These are phyloP conservation scores for Talaromyces rugulosus DNA, from an alignment of 2,329 filamentous ascomycete genomes.

Conservation along the genomic window DNA sequence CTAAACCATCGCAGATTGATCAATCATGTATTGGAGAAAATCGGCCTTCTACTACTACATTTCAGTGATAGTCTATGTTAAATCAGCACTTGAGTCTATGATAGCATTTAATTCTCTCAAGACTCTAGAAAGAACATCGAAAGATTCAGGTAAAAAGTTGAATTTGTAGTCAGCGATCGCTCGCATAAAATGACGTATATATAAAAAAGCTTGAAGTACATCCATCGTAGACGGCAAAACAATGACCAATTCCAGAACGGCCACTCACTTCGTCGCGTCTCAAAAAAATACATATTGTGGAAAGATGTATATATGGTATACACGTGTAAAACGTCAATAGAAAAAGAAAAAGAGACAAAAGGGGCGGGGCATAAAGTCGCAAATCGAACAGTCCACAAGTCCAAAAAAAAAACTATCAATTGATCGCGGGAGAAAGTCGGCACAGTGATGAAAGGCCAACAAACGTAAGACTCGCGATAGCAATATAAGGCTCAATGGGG, in stretches of 20 bases:
- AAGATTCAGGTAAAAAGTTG: not conserved
- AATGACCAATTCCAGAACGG: not conserved
- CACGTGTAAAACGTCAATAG: not conserved
- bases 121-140: too few species aligned
- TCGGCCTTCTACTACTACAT: too few species aligned
- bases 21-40: too few species aligned
- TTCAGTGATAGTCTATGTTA: too few species aligned
- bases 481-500: not conserved
- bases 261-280: slow-evolving; percentile 1
- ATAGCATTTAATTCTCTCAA: too few species aligned
- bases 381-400: not conserved
- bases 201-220: not conserved
- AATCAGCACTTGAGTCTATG: too few species aligned
- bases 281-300: slow-evolving; percentile 3
- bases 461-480: not conserved
- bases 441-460: not conserved
- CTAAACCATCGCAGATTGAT: too few species aligned
- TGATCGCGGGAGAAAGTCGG: not conserved
- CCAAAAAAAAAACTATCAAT: not conserved
- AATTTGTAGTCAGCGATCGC: not conserved
- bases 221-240: not conserved
- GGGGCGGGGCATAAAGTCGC: not conserved
- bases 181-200: not conserved
- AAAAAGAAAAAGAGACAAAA: slow-evolving; percentile 1
- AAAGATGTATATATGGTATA: slow-evolving; percentile 2